Evolutionary conservation across 1,284 basidiomycete genomes (phyloP).

Genomic region (Malassezia globosa): DNA sequence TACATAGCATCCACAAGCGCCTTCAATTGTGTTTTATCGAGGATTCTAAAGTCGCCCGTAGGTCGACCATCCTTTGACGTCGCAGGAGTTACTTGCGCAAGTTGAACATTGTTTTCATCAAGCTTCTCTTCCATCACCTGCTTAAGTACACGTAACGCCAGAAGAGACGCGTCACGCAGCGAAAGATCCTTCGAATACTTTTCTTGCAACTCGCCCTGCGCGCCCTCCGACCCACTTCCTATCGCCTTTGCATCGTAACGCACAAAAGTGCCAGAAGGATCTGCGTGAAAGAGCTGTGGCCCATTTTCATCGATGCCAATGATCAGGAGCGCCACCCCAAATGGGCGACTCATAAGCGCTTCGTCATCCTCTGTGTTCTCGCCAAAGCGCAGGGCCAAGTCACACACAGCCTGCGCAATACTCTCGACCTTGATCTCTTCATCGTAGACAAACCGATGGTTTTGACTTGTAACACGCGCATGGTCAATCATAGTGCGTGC

Average conservation of each 20-base stretch:
- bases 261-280: conserved; percentile 97
- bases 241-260: conserved; percentile 97
- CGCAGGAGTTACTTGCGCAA: conserved; percentile 55
- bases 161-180: conserved; percentile 70
- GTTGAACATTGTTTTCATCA: conserved; percentile 93
- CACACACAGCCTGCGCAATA: conserved; percentile 92
- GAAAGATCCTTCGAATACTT: conserved; percentile 91
- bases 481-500: conserved; percentile 99
- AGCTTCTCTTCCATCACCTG: conserved; percentile 99
- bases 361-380: conserved; percentile 93
- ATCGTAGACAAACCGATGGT: conserved; percentile 93
- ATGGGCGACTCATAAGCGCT: conserved; percentile 79
- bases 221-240: conserved; percentile 92
- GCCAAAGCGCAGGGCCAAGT: conserved; percentile 90
- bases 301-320: conserved; percentile 92
- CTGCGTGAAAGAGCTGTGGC: conserved; percentile 83
- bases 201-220: conserved; percentile 91
- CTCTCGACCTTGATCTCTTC: conserved; percentile 74
- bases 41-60: conserved; percentile 40
- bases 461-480: conserved; percentile 79
- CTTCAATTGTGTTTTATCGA: conserved; percentile 38
- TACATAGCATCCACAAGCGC: conserved; percentile 43
- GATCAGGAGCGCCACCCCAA: conserved; percentile 93
- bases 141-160: conserved; percentile 82
- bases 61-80: conserved; percentile 33